A percentile compares a stretch with the other conserved stretches of the same genome.
Evolutionary conservation across 768 basidiomycete species (phyloP).

Genomic region (Pulveroboletus frians): DNA sequence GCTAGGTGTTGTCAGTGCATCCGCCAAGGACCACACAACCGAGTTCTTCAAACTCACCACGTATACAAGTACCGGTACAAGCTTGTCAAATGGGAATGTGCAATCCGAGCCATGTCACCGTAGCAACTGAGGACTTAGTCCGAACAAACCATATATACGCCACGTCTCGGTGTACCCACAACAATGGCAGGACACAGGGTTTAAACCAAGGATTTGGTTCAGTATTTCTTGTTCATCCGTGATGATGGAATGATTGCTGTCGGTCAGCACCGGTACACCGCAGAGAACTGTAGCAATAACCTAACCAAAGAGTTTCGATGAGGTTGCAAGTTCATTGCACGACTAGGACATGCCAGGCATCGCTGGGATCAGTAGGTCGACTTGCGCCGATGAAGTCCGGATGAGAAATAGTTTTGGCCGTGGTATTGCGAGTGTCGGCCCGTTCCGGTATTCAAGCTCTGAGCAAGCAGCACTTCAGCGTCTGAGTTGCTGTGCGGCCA

Average conservation of each 20-base stretch:
- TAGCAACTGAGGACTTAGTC: background rate
- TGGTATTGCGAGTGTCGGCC: slow-evolving; percentile 7
- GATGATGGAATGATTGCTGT: background rate
- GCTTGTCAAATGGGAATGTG: background rate
- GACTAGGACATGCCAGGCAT: background rate
- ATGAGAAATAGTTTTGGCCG: background rate
- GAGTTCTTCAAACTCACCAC: background rate
- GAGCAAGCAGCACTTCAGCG: too few relatives aligned
- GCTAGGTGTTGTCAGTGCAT: slow-evolving; percentile 9
- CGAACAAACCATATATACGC: background rate
- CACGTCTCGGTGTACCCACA: background rate
- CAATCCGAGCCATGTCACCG: background rate
- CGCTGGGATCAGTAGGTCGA: background rate
- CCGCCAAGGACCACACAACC: background rate
- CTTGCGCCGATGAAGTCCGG: background rate
- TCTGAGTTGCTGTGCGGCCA: slow-evolving; percentile 1
- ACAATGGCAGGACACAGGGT: background rate
- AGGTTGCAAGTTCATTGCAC: background rate
- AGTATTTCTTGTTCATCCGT: background rate
- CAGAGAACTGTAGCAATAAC: too few relatives aligned
- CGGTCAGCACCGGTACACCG: background rate
- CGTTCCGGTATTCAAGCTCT: slow-evolving; percentile 1
- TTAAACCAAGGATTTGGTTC: background rate
- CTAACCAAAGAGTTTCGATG: background rate
- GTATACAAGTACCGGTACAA: background rate